These are phyloP conservation scores for Trichophyton verrucosum DNA, from an alignment of 2,329 filamentous ascomycete genomes.

Conservation along the genomic window DNA sequence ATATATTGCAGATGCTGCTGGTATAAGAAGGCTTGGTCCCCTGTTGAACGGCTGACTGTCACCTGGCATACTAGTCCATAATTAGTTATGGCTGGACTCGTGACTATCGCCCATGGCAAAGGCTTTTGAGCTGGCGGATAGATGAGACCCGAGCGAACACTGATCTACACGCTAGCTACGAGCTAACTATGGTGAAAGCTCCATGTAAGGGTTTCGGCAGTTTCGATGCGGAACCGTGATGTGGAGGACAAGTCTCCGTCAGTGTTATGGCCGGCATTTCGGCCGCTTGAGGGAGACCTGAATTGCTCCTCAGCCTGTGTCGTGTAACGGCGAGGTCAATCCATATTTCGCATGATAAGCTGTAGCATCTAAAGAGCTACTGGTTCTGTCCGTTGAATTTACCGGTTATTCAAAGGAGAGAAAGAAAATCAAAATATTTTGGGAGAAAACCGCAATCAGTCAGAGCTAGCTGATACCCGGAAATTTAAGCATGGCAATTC, in stretches of 20 bases:
- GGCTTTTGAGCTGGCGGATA: neutral
- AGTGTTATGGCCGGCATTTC: neutral
- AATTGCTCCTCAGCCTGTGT: neutral
- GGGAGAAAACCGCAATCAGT: too few species aligned
- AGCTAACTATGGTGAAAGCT: neutral
- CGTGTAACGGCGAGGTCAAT: neutral
- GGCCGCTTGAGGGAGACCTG: neutral
- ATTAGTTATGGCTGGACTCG: neutral
- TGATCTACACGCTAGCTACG: neutral
- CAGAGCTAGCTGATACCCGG: neutral
- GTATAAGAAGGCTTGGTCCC: neutral
- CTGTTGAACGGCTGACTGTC: neutral
- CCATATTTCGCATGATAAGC: neutral
- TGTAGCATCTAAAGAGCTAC: too few species aligned
- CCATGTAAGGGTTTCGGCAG: neutral
- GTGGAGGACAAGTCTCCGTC: neutral
- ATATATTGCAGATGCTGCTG: neutral
- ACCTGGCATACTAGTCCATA: neutral
- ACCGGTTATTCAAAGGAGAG: neutral
- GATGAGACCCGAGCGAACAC: neutral
- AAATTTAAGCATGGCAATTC: conserved; percentile 7
- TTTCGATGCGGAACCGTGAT: neutral
- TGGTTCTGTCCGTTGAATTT: neutral
- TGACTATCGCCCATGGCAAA: neutral
- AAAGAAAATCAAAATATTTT: too few species aligned